Evolutionary conservation across 2,329 filamentous ascomycete genomes (phyloP).

Genomic region (Epicoccum sorghinum): DNA sequence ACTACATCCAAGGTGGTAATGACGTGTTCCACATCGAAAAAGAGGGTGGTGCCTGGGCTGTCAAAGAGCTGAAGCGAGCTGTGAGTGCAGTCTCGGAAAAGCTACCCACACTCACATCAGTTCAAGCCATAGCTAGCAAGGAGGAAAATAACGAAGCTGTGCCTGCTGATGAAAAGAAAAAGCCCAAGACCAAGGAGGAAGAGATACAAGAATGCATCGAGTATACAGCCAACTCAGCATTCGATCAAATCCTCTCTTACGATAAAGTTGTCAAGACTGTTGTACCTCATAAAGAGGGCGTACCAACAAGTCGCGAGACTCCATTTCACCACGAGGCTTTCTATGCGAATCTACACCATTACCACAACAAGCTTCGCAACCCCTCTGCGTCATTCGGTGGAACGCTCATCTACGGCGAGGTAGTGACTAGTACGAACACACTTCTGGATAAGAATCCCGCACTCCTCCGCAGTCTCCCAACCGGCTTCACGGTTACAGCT

Average conservation of each 20-base stretch:
- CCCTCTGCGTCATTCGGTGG: slow-evolving; percentile 73
- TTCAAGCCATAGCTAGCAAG: slow-evolving; percentile 30
- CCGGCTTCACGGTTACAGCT: slow-evolving; percentile 85
- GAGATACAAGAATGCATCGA: slow-evolving; percentile 36
- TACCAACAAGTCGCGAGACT: slow-evolving; percentile 74
- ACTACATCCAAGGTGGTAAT: slow-evolving; percentile 78
- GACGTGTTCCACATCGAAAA: slow-evolving; percentile 83
- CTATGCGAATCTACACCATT: slow-evolving; percentile 73
- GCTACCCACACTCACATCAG: slow-evolving; percentile 29
- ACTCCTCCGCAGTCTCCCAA: slow-evolving; percentile 76
- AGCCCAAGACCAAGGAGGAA: slow-evolving; percentile 34
- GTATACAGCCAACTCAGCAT: slow-evolving; percentile 39
- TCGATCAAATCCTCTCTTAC: slow-evolving; percentile 75
- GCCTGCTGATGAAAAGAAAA: slow-evolving; percentile 34
- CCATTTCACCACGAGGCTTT: slow-evolving; percentile 87
- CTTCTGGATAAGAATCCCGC: slow-evolving; percentile 90
- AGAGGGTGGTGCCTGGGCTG: slow-evolving; percentile 56
- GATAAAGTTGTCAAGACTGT: slow-evolving; percentile 74
- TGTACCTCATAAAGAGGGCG: slow-evolving; percentile 67
- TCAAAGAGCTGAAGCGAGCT: slow-evolving; percentile 41
- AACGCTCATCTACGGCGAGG: slow-evolving; percentile 83
- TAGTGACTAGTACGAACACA: slow-evolving; percentile 92
- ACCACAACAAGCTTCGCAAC: slow-evolving; percentile 64
- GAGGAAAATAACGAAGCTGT: slow-evolving; percentile 3
- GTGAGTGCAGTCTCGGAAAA: slow-evolving; percentile 40